Conservation (phyloP, 2,329 filamentous ascomycete genomes). For the Ilyonectria robusta region DNA sequence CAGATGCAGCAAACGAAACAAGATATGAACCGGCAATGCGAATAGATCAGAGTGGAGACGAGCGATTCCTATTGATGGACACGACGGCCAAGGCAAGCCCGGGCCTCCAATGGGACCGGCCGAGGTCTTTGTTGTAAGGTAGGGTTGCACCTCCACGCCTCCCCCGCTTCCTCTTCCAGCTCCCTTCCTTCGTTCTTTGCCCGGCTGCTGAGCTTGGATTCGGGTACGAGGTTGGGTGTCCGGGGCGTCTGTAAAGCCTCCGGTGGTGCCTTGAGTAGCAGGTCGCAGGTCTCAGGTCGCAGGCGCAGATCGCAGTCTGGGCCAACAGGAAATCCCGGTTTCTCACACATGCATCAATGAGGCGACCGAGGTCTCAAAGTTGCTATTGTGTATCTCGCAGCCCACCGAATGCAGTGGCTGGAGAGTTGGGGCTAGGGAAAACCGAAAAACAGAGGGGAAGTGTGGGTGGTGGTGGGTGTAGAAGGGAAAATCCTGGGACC, state of each 20-base stretch:
- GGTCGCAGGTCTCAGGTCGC: too few species aligned
- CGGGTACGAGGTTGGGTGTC: neutral
- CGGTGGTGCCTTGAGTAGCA: neutral
- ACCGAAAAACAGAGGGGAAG: neutral
- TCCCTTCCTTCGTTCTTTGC: neutral
- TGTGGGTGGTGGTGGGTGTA: neutral
- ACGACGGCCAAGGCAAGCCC: slow-evolving; percentile 7
- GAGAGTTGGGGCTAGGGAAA: neutral
- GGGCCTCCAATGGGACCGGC: slow-evolving; percentile 11
- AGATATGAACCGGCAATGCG: neutral
- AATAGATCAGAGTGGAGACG: slow-evolving; percentile 13
- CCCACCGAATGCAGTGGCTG: slow-evolving; percentile 5
- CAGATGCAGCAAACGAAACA: slow-evolving; percentile 10
- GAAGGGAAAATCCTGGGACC: slow-evolving; percentile 8
- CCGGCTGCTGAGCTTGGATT: neutral
- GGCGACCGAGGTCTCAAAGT: slow-evolving; percentile 6
- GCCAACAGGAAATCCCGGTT: slow-evolving; percentile 5
- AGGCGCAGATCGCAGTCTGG: neutral
- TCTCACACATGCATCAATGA: slow-evolving; percentile 2
- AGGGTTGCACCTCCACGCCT: slow-evolving; percentile 15
- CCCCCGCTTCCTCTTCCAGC: slow-evolving; percentile 6
- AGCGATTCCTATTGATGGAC: slow-evolving; percentile 21
- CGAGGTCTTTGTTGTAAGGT: slow-evolving; percentile 18
- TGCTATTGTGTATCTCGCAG: neutral
- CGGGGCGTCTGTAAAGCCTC: too few species aligned